phyloP scores from a whole-genome alignment of 768 basidiomycete species.

The Hypsizygus marmoreus region DNA sequence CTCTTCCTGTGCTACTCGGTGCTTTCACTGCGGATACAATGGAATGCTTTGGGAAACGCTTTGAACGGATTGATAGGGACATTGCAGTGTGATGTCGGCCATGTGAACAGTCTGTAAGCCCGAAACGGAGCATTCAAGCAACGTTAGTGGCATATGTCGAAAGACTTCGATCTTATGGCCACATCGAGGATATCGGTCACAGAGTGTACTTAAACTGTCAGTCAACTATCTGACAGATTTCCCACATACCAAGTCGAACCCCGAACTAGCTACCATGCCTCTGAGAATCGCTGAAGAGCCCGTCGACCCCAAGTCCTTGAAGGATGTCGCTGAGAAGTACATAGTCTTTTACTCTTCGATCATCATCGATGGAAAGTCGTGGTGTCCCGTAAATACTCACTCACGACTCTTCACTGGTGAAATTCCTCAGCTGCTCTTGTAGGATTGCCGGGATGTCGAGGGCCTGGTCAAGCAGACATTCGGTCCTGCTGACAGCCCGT shows the following conservation, averaged over 20 bases:
- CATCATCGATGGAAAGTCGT: conserved; percentile 58
- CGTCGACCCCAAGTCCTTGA: conserved; percentile 37
- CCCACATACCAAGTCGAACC: not conserved
- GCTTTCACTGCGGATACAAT: conserved; percentile 9
- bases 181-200: too few species aligned
- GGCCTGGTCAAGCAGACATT: conserved; percentile 54
- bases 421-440: not conserved
- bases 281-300: conserved; percentile 40
- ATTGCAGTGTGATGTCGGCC: not conserved
- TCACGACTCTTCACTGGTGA: not conserved
- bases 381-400: conserved; percentile 67
- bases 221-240: not conserved
- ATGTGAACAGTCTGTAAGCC: too few species aligned
- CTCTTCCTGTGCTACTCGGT: conserved; percentile 1
- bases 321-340: conserved; percentile 48
- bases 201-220: too few species aligned
- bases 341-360: conserved; percentile 75
- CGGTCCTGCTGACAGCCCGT: conserved; percentile 40
- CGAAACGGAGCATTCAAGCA: too few species aligned
- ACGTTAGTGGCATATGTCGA: too few species aligned
- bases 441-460: conserved; percentile 73
- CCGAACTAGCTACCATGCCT: conserved; percentile 44
- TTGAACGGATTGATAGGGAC: not conserved
- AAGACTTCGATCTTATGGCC: too few species aligned
- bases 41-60: conserved; percentile 21